Evolutionary conservation across 1,284 basidiomycete species (phyloP), one percentile per base, ranked within the genome.

Genomic region (Boletus semigastroideus): DNA sequence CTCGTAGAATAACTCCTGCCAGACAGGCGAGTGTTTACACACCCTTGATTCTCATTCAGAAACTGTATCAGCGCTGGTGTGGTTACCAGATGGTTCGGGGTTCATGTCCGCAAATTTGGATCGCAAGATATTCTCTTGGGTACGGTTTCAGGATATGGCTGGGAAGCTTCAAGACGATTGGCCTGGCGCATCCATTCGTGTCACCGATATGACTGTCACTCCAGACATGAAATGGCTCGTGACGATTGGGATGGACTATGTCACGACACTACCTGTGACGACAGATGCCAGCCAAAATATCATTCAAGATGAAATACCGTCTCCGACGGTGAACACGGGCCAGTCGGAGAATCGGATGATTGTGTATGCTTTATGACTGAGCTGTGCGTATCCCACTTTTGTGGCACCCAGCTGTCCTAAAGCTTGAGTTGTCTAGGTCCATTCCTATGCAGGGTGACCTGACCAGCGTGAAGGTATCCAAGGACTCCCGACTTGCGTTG

Each of bases 91-190:
- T 67, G 89, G 90, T 30, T 84, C 84, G n/a, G 90, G 91, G 12
- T 98, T 98, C 68, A 82, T 98, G 55, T 97, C 93, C 5, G 90
- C 90, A 42, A 90, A 90, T 38, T 78, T 97, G 72, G 96, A 99
- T 70, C 84, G 86, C 58, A 87, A 86, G 70, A 85, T 99, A 51
- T 81, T 90, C 39, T 83, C 90, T 58, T 98, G 94, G 92, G 94
- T 94, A 68, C 49, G 2, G 25, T 45, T 61, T 40, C 65, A 94
- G 92, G 84, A 90, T 59, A 74, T 78, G 47, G 80, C 87, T 52
- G 94, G 94, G 19, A 83, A 79, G 55, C 73, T 85, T 53, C 77
- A 78, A 42, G 82, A 89, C 50, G 77, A 79, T 48, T 94, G 91
- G 86, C 77, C 76, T 11, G 76, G 79, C 28, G 80, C 83, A n/a